Conservation (phyloP, 2,329 filamentous ascomycete species). For the Exophiala xenobiotica region DNA sequence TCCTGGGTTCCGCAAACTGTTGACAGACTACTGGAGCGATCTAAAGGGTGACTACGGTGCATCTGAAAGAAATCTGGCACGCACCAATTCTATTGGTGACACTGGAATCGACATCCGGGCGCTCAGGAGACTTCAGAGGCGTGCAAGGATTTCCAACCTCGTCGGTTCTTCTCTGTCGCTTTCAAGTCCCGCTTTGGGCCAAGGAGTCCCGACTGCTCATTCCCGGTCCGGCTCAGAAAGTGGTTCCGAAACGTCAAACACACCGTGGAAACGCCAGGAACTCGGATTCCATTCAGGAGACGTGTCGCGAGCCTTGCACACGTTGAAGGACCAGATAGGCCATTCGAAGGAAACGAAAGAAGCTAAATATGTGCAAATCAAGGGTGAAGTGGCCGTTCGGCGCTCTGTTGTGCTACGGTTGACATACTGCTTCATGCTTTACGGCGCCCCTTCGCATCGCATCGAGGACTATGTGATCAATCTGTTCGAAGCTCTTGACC, state of each 20-base stretch:
- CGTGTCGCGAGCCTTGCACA: neutral
- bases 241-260: neutral
- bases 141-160: neutral
- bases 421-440: neutral
- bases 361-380: neutral
- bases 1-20: neutral
- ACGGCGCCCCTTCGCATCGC: neutral
- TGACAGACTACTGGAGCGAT: neutral
- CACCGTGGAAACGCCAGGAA: neutral
- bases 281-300: neutral
- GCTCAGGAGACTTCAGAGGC: neutral
- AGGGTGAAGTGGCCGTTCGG: neutral
- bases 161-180: neutral
- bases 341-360: neutral
- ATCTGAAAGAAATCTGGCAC: neutral
- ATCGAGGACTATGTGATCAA: constrained; percentile 1
- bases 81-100: constrained; percentile 1
- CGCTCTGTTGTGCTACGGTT: neutral
- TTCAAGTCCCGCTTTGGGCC: neutral
- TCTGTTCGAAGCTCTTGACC: neutral
- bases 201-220: neutral
- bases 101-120: neutral
- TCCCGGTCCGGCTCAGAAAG: constrained; percentile 1
- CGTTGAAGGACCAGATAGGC: constrained; percentile 1
- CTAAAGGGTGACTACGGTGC: neutral